Conservation (phyloP, 495 filamentous ascomycete species). For the Xylaria sp. region DNA sequence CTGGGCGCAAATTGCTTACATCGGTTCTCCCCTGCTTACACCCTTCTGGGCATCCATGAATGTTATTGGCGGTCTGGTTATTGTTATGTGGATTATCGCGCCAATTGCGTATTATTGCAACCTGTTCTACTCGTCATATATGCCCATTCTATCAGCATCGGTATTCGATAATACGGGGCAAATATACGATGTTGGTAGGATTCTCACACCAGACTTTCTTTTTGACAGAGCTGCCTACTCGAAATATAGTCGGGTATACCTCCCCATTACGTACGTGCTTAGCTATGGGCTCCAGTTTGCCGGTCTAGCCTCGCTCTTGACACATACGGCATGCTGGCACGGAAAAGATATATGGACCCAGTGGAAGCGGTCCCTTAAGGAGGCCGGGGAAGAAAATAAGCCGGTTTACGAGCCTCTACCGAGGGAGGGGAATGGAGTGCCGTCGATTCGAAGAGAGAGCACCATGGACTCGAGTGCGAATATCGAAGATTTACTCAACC, state of each 20-base stretch:
- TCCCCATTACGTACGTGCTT: conserved; percentile 83
- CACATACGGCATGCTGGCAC: conserved; percentile 77
- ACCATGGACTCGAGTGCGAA: conserved; percentile 46
- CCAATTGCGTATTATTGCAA: conserved; percentile 85
- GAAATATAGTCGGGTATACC: conserved; percentile 78
- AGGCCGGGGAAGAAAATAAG: conserved; percentile 52
- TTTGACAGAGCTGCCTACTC: conserved; percentile 75
- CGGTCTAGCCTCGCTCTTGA: conserved; percentile 72
- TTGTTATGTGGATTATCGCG: conserved; percentile 90
- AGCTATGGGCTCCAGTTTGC: conserved; percentile 85
- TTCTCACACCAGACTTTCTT: conserved; percentile 73
- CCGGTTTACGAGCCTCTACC: conserved; percentile 53
- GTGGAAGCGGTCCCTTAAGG: conserved; percentile 63
- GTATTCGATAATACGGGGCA: conserved; percentile 85
- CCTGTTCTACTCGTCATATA: conserved; percentile 75
- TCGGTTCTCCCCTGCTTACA: conserved; percentile 83
- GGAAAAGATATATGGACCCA: conserved; percentile 76
- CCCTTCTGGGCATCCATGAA: conserved; percentile 94
- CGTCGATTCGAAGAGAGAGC: conserved; percentile 25
- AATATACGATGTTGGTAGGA: conserved; percentile 75
- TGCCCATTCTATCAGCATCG: conserved; percentile 76
- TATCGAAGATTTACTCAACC: conserved; percentile 63
- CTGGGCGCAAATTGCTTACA: conserved; percentile 92
- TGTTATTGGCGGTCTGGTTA: conserved; percentile 80
- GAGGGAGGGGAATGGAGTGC: conserved; percentile 32